Evolutionary conservation across 1,284 basidiomycete genomes (phyloP).

Genomic region (Microbotryomycetes sp.): DNA sequence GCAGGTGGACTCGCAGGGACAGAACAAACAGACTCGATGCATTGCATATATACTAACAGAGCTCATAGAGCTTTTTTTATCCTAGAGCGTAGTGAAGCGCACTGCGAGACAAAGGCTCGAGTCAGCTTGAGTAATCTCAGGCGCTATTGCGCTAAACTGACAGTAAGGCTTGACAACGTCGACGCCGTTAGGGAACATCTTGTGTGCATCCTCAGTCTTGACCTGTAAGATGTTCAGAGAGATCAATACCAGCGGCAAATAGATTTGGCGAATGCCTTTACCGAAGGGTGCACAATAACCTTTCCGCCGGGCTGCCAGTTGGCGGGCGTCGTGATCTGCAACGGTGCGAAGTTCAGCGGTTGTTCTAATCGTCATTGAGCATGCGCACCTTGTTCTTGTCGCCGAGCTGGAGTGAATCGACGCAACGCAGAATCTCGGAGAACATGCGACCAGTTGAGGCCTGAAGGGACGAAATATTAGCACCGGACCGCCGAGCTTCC

Average conservation of each 20-base stretch:
- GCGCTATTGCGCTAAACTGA: constrained; percentile 31
- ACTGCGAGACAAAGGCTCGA: constrained; percentile 2
- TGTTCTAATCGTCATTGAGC: too few relatives aligned
- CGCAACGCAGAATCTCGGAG: constrained; percentile 75
- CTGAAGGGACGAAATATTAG: constrained; percentile 20
- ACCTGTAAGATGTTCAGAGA: constrained; percentile 49
- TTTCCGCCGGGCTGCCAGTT: constrained; percentile 93
- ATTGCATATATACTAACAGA: too few relatives aligned
- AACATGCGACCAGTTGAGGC: constrained; percentile 49
- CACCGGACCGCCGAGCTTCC: neutral
- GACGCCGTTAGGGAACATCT: constrained; percentile 61
- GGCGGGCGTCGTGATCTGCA: constrained; percentile 60
- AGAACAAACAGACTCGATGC: too few relatives aligned
- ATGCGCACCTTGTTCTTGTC: constrained; percentile 65
- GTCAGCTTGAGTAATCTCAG: neutral
- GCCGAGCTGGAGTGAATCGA: constrained; percentile 84
- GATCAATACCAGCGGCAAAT: too few relatives aligned
- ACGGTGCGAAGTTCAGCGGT: neutral
- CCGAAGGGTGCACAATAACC: constrained; percentile 72
- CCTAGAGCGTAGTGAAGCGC: constrained; percentile 26
- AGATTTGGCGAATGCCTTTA: too few relatives aligned
- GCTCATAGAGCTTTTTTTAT: too few relatives aligned
- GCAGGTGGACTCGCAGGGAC: too few relatives aligned
- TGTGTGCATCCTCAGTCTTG: constrained; percentile 77
- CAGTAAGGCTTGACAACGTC: constrained; percentile 43